These are phyloP conservation scores for Pythium dissimile DNA, from an alignment of 352 stramenopile genomes.

Conservation along the genomic window DNA sequence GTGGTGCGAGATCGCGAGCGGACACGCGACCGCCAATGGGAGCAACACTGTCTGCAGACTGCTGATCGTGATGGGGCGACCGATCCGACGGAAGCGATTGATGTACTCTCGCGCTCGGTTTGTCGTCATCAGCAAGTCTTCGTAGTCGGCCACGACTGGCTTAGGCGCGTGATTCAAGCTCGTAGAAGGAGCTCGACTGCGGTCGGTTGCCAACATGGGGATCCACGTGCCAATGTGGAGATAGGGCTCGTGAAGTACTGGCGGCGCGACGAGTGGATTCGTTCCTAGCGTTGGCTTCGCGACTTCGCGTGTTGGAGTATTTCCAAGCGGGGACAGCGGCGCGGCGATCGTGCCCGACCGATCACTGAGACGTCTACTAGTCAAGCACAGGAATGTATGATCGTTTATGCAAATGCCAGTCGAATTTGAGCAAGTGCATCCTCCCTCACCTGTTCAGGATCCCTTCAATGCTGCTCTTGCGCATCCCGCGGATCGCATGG, in stretches of 20 bases:
- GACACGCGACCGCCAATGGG: constrained; percentile 56
- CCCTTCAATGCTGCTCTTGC: constrained; percentile 26
- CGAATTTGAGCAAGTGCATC: no score
- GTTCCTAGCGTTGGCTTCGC: not conserved
- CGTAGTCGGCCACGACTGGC: constrained; percentile 34
- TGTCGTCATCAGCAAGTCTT: constrained; percentile 66
- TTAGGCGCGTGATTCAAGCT: constrained; percentile 33
- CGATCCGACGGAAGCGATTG: constrained; percentile 50
- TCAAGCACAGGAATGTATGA: not conserved
- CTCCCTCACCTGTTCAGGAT: constrained; percentile 8
- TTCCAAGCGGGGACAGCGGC: constrained; percentile 19
- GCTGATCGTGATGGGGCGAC: constrained; percentile 59
- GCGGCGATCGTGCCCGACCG: constrained; percentile 3
- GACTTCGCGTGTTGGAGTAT: constrained; percentile 1
- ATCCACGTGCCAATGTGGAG: constrained; percentile 78
- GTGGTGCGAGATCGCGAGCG: constrained; percentile 61
- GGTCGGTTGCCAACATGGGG: constrained; percentile 56
- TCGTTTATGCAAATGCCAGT: not conserved
- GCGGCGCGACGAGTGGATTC: not conserved
- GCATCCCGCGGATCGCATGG: constrained; percentile 46
- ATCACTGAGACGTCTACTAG: constrained; percentile 1
- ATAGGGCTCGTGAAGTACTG: constrained; percentile 56
- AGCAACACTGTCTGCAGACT: constrained; percentile 65
- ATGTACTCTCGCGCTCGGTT: constrained; percentile 63
- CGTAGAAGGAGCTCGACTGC: constrained; percentile 1